These are phyloP conservation scores for Scheffersomyces parashehatae DNA, from an alignment of 1,139 yeast genomes.

Conservation along the genomic window DNA sequence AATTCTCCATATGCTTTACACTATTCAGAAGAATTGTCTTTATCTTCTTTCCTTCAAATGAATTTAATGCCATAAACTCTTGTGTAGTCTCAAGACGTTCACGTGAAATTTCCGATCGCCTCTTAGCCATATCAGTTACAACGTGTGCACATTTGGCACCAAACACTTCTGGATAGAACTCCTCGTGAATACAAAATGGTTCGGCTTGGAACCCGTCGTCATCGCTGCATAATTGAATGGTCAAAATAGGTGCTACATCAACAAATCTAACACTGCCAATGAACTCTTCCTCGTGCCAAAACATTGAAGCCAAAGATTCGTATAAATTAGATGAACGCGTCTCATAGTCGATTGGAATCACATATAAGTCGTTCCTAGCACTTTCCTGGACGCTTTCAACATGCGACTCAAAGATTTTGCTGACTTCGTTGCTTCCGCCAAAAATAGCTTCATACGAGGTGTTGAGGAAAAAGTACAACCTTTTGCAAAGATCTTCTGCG, in stretches of 20 bases:
- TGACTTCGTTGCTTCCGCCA: constrained; percentile 8
- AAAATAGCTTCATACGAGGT: constrained; percentile 13
- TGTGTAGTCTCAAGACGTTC: constrained; percentile 20
- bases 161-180: constrained; percentile 34
- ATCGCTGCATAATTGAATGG: constrained; percentile 34
- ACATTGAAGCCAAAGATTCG: constrained; percentile 34
- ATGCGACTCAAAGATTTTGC: constrained; percentile 19
- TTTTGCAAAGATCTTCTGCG: constrained; percentile 33
- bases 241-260: constrained; percentile 32
- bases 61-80: constrained; percentile 28
- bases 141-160: constrained; percentile 19
- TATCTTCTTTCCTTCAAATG: constrained; percentile 40
- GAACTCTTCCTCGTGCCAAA: constrained; percentile 36
- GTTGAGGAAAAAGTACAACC: constrained; percentile 21
- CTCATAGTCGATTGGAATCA: constrained; percentile 39
- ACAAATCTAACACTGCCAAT: constrained; percentile 31
- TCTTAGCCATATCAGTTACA: constrained; percentile 19
- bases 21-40: constrained; percentile 24
- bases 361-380: constrained; percentile 25
- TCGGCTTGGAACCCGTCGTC: constrained; percentile 10
- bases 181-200: constrained; percentile 28
- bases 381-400: constrained; percentile 30
- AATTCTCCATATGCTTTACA: constrained; percentile 15
- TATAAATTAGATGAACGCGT: constrained; percentile 26
- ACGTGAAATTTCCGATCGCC: constrained; percentile 14